Percentiles rank a stretch among this genome's conserved stretches.
Evolutionary conservation across 768 basidiomycete genomes (phyloP).

Genomic region (Amanita pallidorosea): DNA sequence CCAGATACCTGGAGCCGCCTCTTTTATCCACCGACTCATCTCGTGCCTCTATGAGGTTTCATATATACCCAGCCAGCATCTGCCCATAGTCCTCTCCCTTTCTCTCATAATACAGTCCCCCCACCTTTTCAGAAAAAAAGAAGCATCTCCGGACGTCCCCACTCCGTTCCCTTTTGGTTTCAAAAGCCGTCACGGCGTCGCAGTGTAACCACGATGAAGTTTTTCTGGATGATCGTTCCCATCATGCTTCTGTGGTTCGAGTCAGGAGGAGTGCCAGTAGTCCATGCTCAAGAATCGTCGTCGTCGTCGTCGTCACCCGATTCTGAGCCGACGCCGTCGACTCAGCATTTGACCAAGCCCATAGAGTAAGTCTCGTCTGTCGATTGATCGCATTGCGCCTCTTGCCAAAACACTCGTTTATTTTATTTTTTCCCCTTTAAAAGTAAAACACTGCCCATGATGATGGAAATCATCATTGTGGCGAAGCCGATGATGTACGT

Average conservation of each 20-base stretch:
- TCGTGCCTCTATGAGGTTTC: no score
- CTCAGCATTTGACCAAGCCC: not conserved
- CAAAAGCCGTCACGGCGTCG: not conserved
- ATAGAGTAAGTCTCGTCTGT: not conserved
- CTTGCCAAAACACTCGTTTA: not conserved
- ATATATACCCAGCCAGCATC: no score
- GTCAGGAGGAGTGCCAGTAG: not conserved
- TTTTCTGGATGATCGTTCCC: not conserved
- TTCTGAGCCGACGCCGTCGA: not conserved
- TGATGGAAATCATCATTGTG: not conserved
- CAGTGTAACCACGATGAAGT: not conserved
- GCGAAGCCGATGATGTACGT: not conserved
- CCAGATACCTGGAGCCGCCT: no score
- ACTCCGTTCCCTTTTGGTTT: not conserved
- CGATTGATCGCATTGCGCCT: not conserved
- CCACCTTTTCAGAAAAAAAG: no score
- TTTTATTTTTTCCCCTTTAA: no score
- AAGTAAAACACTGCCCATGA: not conserved
- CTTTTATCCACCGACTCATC: no score
- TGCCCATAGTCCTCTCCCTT: no score
- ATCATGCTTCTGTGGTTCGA: not conserved
- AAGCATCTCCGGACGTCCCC: not conserved
- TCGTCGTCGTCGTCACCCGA: not conserved
- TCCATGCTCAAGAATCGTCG: not conserved
- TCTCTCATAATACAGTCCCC: no score